A percentile compares a stretch with the other conserved stretches of the same genome.
These are phyloP conservation scores for Phaeosphaeria sp. DNA, from an alignment of 2,329 filamentous ascomycete genomes.

Conservation along the genomic window DNA sequence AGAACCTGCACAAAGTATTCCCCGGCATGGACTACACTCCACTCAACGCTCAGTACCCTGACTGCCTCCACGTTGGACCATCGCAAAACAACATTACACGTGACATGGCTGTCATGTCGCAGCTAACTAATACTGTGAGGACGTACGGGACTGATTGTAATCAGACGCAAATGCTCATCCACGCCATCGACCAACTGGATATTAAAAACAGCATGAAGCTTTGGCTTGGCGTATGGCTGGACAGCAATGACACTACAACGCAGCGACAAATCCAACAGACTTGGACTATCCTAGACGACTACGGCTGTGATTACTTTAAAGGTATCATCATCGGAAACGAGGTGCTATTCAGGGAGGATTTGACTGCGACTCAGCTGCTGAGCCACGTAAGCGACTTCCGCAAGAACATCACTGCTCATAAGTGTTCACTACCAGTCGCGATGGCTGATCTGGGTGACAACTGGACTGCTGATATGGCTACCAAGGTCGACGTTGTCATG, in stretches of 20 bases:
- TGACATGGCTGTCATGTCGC: conserved; percentile 87
- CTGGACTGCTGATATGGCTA: conserved; percentile 75
- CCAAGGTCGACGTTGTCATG: conserved; percentile 86
- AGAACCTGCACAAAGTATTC: conserved; percentile 87
- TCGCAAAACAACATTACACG: conserved; percentile 94
- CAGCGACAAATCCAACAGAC: conserved; percentile 81
- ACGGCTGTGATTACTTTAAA: conserved; percentile 63
- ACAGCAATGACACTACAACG: conserved; percentile 83
- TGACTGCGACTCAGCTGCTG: conserved; percentile 69
- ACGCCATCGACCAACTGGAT: conserved; percentile 76
- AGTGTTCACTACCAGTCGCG: conserved; percentile 76
- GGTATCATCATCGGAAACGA: conserved; percentile 70
- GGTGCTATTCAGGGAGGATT: conserved; percentile 67
- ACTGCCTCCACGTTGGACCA: conserved; percentile 76
- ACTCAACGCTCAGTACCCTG: conserved; percentile 87
- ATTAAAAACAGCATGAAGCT: conserved; percentile 77
- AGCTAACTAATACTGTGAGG: conserved; percentile 85
- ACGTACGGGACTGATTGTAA: conserved; percentile 97
- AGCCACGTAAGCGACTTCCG: conserved; percentile 71
- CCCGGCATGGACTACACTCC: conserved; percentile 96
- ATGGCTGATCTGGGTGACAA: conserved; percentile 90
- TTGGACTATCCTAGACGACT: conserved; percentile 76
- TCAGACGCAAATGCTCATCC: conserved; percentile 91
- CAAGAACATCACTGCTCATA: conserved; percentile 68
- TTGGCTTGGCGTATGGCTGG: conserved; percentile 95